phyloP scores from a whole-genome alignment of 371 early-diverging fungal genomes.

The Mortierella sp. region DNA sequence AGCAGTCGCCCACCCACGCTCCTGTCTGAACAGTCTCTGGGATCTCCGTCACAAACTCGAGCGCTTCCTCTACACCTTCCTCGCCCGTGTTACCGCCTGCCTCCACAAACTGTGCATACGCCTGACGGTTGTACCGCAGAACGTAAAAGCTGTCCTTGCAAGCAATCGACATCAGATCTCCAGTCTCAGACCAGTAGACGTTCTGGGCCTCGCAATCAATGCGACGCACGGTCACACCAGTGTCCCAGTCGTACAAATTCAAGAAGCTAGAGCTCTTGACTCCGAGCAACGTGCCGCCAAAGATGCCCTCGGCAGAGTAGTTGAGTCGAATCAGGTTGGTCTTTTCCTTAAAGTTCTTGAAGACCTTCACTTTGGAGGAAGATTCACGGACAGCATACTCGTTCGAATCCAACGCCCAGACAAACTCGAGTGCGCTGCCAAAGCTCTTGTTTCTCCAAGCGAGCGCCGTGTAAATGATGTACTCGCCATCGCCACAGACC shows the following conservation, averaged over 20 bases:
- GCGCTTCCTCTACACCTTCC: slow-evolving; percentile 96
- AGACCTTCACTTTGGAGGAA: slow-evolving; percentile 83
- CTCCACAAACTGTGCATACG: slow-evolving; percentile 81
- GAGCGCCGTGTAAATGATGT: slow-evolving; percentile 98
- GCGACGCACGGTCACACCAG: slow-evolving; percentile 88
- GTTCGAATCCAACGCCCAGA: slow-evolving; percentile 96
- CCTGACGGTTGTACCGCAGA: slow-evolving; percentile 88
- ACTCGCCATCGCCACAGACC: slow-evolving; percentile 98
- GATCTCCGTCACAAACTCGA: slow-evolving; percentile 94
- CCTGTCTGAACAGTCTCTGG: slow-evolving; percentile 91
- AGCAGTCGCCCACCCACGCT: slow-evolving; percentile 97
- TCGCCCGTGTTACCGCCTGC: slow-evolving; percentile 79
- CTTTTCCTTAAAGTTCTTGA: slow-evolving; percentile 93
- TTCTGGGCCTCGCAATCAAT: slow-evolving; percentile 91
- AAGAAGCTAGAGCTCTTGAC: slow-evolving; percentile 86
- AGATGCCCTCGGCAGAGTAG: slow-evolving; percentile 92
- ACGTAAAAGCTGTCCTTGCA: slow-evolving; percentile 94
- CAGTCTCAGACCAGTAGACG: slow-evolving; percentile 94
- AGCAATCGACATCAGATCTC: slow-evolving; percentile 91
- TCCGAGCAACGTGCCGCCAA: slow-evolving; percentile 93
- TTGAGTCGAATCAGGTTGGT: slow-evolving; percentile 71
- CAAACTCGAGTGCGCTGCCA: slow-evolving; percentile 95
- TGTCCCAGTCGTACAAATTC: slow-evolving; percentile 97
- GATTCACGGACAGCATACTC: slow-evolving; percentile 96
- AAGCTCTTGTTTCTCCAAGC: slow-evolving; percentile 99